Evolutionary conservation across 1,284 basidiomycete species (phyloP), one percentile per base, ranked within the genome.

Genomic region (Golubevia sp.): DNA sequence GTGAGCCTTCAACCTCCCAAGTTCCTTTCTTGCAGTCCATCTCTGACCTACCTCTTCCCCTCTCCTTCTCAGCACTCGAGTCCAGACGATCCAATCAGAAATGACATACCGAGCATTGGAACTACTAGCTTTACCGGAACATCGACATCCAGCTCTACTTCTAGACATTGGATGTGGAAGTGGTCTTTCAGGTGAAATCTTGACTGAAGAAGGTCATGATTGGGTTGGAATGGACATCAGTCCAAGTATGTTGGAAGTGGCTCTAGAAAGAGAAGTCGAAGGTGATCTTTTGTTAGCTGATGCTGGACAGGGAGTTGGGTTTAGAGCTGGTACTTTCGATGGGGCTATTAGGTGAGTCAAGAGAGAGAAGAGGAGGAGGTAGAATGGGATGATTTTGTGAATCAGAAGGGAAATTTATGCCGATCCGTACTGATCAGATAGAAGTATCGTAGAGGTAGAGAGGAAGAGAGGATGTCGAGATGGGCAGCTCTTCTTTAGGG

Each of bases 141-240:
- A 55, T 30, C 50, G 24, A 13, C 24, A 44, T 30, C 20, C 21
- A 51, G 79, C 71, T 1, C 66, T 92, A 77, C 85, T 99, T 11
- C 89, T 99, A 48, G 97, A 99, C 84, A 95, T 99, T 66, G 97
- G 97, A 0, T 99, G 96, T 79, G 97, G 97, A 3, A 94, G 92
- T n/a, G 97, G 97, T 1, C 85, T 99, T n/a, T 94, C 92, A 25
- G 97, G 97, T 3, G 96, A 99, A 85, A 94, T 99, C 71, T 86
- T 99, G 56, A 94, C 95, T 64, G 94, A 97, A 76, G 90, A 94
- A 74, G 96, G 97, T 0, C 91, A 99, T 82, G 85, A 91, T 52
- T 99, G 97, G 97, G 88, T 93, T 5, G 97, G 97, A 2, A 90
- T 95, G 15, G 97, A 99, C 84, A 91, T 99, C 66, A 91, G 94